Base-by-base conservation (phyloP, 106 monocot species). In the Hemerocallis citrina region DNA sequence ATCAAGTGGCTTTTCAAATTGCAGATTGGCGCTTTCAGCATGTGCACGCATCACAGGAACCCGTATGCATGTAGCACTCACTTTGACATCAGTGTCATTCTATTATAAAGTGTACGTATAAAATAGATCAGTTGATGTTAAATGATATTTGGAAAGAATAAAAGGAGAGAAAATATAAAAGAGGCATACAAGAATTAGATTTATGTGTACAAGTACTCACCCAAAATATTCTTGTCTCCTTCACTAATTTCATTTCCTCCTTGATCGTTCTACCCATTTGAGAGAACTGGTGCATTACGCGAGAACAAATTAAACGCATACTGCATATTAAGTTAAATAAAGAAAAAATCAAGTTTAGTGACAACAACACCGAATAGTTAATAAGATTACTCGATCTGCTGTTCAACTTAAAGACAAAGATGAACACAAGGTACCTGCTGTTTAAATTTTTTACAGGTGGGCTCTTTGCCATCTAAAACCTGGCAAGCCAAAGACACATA, bases 271-370 rank as follows among this genome's bases (percentile, higher is more conserved):
- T 96, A 96, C 19, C 96, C 96, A 81, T 91, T 96, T 46, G 81
- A 58, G 31, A 68, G 75, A 77, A 96, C 66, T 55, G 83, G 78
- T 22, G 96, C 78, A 71, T 96, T 96, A 61, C 91, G 96, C 40
- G 87, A 96, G 74, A 96, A 96, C 20, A 96, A 65, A 75, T 96
- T 96, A 68, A 91, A 88, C 35, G 96, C 96, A 72, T 96, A 96
- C 96, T 96, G 78, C 74, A 83, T 30, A 71, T 51, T 42, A 58
- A 28, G 14, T n/a, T n/a, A n/a, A n/a, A n/a, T n/a, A 5, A 57
- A 37, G 34, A 64, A 21, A n/a, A 17, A 34, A 4, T 41, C 59
- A 74, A 15, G 29, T 16, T 37, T 35, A 7, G 34, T 23, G 15
- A 15, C 20, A 57, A 58, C 32, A 28, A 15, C 60, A 24, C 10